Evolutionary conservation across 768 basidiomycete genomes (phyloP).

Genomic region (Naematelia encephala): DNA sequence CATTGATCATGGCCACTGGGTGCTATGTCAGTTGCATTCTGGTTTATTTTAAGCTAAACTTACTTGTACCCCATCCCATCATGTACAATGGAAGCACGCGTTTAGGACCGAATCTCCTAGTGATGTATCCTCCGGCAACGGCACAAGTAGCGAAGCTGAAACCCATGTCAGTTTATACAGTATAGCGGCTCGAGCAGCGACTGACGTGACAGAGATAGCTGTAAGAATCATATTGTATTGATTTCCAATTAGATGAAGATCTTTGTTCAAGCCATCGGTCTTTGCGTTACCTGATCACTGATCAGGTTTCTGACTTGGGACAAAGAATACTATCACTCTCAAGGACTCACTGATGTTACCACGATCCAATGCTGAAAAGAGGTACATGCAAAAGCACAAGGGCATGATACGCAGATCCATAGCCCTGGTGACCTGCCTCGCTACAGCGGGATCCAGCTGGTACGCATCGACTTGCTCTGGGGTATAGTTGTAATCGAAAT

Average conservation of each 20-base stretch:
- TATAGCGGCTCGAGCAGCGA: neutral
- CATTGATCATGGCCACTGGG: conserved; percentile 19
- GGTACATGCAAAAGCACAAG: neutral
- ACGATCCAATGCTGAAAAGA: neutral
- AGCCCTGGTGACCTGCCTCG: neutral
- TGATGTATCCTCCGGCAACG: neutral
- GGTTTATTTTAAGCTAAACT: too few species aligned
- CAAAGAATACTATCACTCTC: too few species aligned
- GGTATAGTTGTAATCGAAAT: conserved; percentile 8
- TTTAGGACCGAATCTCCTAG: neutral
- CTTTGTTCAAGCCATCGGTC: neutral
- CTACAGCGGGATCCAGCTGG: neutral
- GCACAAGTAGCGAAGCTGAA: neutral
- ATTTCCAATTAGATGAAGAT: neutral
- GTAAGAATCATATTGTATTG: neutral
- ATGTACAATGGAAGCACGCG: conserved; percentile 26
- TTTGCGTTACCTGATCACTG: too few species aligned
- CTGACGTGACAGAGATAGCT: neutral
- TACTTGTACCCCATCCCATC: conserved; percentile 13
- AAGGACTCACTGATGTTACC: too few species aligned
- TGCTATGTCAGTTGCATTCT: neutral
- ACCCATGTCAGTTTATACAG: neutral
- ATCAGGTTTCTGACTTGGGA: too few species aligned
- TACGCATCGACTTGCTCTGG: neutral
- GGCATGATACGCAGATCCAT: neutral